A percentile compares a stretch with the other conserved stretches of the same genome.
These are phyloP conservation scores for Aspergillus homomorphus DNA, from an alignment of 495 filamentous ascomycete species.

Conservation along the genomic window DNA sequence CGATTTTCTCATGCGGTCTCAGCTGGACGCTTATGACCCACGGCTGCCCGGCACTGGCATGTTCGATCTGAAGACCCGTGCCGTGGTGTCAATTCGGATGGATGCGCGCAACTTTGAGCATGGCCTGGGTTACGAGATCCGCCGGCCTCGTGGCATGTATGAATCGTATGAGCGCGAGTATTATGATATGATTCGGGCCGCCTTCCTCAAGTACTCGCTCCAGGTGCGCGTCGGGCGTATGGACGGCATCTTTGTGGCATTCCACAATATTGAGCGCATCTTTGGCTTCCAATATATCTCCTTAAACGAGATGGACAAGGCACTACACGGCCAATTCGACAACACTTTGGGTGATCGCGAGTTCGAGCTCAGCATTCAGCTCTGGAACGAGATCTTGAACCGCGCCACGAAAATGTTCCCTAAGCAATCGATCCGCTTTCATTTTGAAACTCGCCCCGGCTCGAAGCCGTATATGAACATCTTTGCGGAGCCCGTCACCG, in stretches of 20 bases:
- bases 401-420: conserved; percentile 69
- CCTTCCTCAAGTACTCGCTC: conserved; percentile 94
- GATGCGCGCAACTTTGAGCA: conserved; percentile 65
- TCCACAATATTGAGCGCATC: conserved; percentile 89
- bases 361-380: conserved; percentile 71
- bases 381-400: conserved; percentile 77
- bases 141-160: conserved; percentile 64
- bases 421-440: conserved; percentile 69
- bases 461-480: conserved; percentile 74
- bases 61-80: conserved; percentile 96
- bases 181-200: conserved; percentile 91
- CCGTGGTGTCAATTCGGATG: conserved; percentile 88
- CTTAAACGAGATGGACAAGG: conserved; percentile 78
- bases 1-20: conserved; percentile 94
- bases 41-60: conserved; percentile 87
- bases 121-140: conserved; percentile 88
- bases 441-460: conserved; percentile 69
- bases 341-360: conserved; percentile 75
- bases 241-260: conserved; percentile 99
- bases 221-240: conserved; percentile 96
- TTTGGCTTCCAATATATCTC: conserved; percentile 97
- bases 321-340: conserved; percentile 71
- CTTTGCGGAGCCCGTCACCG: conserved; percentile 79
- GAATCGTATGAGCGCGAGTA: conserved; percentile 95
- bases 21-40: conserved; percentile 87